Evolutionary conservation across 768 basidiomycete genomes (phyloP).

Genomic region (Auricularia sp.): DNA sequence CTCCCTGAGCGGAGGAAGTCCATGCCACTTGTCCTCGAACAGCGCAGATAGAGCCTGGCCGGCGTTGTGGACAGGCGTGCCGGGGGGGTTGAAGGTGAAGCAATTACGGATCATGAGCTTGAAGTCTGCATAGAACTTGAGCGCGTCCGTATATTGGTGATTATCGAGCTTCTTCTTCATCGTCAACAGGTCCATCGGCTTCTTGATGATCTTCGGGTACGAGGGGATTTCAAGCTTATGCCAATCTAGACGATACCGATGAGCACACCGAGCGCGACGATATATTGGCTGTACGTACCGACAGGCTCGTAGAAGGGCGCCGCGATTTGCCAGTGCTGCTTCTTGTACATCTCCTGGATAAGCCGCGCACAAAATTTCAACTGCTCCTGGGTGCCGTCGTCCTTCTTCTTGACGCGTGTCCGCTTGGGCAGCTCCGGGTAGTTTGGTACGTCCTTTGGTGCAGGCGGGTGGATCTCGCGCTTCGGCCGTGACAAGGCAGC

Average conservation of each 20-base stretch:
- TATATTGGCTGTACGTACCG: conserved; percentile 43
- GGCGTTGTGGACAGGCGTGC: conserved; percentile 77
- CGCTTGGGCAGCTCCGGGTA: conserved; percentile 66
- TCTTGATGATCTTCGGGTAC: conserved; percentile 83
- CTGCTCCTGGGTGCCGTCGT: conserved; percentile 69
- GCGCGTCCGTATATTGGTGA: conserved; percentile 63
- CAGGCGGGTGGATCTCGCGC: conserved; percentile 94
- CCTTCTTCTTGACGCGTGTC: conserved; percentile 48
- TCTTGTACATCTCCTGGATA: conserved; percentile 63
- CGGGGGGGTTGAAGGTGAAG: conserved; percentile 80
- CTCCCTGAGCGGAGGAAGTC: conserved; percentile 54
- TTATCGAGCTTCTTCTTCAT: conserved; percentile 79
- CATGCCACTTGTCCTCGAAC: conserved; percentile 90
- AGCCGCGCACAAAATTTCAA: conserved; percentile 73
- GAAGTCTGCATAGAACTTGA: conserved; percentile 83
- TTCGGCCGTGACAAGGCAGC: conserved; percentile 69
- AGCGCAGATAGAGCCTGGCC: conserved; percentile 76
- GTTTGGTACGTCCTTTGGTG: conserved; percentile 70
- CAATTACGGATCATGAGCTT: conserved; percentile 93
- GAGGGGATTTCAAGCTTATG: conserved; percentile 67
- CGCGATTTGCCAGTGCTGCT: conserved; percentile 63
- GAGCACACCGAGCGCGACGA: not conserved
- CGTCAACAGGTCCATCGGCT: conserved; percentile 89
- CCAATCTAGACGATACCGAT: conserved; percentile 43
- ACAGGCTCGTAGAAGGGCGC: conserved; percentile 91